phyloP scores from a whole-genome alignment of 2,329 filamentous ascomycete genomes.

The Dactylellina drechsleri region DNA sequence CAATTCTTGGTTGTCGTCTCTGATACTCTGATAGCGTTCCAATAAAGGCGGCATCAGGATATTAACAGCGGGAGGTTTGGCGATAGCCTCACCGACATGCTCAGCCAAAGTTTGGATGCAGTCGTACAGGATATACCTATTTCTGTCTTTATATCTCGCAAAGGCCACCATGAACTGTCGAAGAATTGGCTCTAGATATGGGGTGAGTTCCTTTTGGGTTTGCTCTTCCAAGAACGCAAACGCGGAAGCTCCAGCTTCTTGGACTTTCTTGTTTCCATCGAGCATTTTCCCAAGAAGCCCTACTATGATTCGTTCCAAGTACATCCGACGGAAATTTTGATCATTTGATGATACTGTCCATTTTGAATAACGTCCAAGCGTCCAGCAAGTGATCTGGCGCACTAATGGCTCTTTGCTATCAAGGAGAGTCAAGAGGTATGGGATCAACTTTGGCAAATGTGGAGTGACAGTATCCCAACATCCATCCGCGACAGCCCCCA shows the following conservation, averaged over 20 bases:
- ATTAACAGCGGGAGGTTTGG: slow-evolving; percentile 81
- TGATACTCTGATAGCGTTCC: slow-evolving; percentile 83
- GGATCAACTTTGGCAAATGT: slow-evolving; percentile 87
- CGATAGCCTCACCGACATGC: slow-evolving; percentile 82
- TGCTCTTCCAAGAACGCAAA: slow-evolving; percentile 97
- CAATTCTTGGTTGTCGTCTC: slow-evolving; percentile 88
- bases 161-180: slow-evolving; percentile 94
- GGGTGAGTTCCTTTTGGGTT: slow-evolving; percentile 79
- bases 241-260: slow-evolving; percentile 93
- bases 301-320: slow-evolving; percentile 96
- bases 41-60: slow-evolving; percentile 94
- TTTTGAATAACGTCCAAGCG: slow-evolving; percentile 87
- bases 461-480: slow-evolving; percentile 90
- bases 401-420: slow-evolving; percentile 89
- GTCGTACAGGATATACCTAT: slow-evolving; percentile 99
- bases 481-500: slow-evolving; percentile 93
- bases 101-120: slow-evolving; percentile 97
- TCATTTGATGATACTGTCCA: slow-evolving; percentile 85
- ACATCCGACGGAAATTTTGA: slow-evolving; percentile 74
- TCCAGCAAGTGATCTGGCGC: slow-evolving; percentile 97
- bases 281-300: slow-evolving; percentile 94
- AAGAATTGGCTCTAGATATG: slow-evolving; percentile 89
- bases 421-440: slow-evolving; percentile 86
- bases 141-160: slow-evolving; percentile 94
- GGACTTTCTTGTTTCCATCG: slow-evolving; percentile 96